Conservation (phyloP, 75 land plant species). For the Picea sitchensis region DNA sequence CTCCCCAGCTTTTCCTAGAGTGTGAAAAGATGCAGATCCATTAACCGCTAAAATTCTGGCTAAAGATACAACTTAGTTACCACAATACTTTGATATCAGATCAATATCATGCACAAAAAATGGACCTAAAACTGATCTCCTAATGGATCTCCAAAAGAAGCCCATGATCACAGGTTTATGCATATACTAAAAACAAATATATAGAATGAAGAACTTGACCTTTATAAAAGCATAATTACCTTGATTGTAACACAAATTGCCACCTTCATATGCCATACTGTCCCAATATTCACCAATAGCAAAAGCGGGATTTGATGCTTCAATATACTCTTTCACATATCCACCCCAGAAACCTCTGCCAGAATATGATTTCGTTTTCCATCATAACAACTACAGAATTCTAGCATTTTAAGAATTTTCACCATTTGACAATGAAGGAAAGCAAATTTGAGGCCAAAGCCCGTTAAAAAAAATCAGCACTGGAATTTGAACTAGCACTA, state of each 20-base stretch:
- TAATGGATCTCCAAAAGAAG: background rate
- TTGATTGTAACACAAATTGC: slow-evolving; percentile 76
- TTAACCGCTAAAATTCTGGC: too few species aligned
- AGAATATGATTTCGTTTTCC: slow-evolving; percentile 9
- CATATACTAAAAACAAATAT: background rate
- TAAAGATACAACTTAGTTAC: too few species aligned
- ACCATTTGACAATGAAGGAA: too few species aligned
- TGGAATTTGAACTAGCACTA: background rate
- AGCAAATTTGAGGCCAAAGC: background rate
- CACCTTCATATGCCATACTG: slow-evolving; percentile 64
- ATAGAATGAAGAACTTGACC: background rate
- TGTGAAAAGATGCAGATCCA: too few species aligned
- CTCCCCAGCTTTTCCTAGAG: too few species aligned
- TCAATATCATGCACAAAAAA: too few species aligned
- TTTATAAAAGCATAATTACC: slow-evolving; percentile 19
- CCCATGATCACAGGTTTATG: background rate
- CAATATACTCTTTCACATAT: slow-evolving; percentile 81
- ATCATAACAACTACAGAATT: slow-evolving; percentile 3
- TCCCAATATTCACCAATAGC: slow-evolving; percentile 92
- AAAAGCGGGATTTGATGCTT: slow-evolving; percentile 70
- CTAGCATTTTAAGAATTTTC: too few species aligned
- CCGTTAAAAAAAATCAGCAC: background rate
- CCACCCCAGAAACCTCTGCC: slow-evolving; percentile 80
- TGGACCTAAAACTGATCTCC: background rate
- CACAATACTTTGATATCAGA: too few species aligned